Evolutionary conservation across 2,329 filamentous ascomycete species (phyloP).

Genomic region (Colletotrichum costaricense): DNA sequence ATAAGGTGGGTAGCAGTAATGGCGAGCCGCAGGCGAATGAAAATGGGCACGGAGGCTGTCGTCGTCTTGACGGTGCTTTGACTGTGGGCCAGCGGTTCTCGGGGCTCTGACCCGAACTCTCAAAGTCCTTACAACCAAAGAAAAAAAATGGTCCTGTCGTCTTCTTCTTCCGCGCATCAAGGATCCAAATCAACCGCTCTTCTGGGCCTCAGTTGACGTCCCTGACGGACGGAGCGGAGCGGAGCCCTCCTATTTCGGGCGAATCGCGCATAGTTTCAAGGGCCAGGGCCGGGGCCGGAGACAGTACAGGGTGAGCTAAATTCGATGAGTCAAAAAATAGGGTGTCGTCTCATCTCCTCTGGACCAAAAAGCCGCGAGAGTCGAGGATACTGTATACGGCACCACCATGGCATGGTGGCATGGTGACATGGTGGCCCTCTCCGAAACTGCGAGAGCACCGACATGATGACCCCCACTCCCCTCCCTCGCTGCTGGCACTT

Average conservation of each 20-base stretch:
- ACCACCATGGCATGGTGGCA: background rate
- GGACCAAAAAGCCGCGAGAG: background rate
- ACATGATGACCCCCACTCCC: conserved; percentile 30
- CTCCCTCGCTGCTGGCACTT: conserved; percentile 19
- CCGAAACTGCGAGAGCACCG: conserved; percentile 32
- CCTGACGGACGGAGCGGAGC: conserved; percentile 29
- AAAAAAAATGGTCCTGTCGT: background rate
- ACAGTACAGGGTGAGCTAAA: conserved; percentile 19
- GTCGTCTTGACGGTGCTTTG: conserved; percentile 3
- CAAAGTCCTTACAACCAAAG: background rate
- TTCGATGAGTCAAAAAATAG: conserved; percentile 32
- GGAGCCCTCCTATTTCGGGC: conserved; percentile 33
- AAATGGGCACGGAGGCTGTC: background rate
- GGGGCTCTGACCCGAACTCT: conserved; percentile 20
- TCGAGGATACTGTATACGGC: background rate
- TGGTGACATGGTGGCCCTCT: conserved; percentile 6
- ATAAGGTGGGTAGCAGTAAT: conserved; percentile 19
- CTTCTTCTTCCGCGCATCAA: background rate
- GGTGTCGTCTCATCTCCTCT: conserved; percentile 18
- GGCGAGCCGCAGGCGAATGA: background rate
- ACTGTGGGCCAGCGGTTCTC: conserved; percentile 12
- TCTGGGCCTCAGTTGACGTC: conserved; percentile 2
- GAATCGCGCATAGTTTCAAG: conserved; percentile 30
- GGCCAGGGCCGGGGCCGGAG: conserved; percentile 30
- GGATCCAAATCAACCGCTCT: background rate